Evolutionary conservation across 2,329 filamentous ascomycete genomes (phyloP), one percentile per base, ranked within the genome.

Genomic region (Paradendryphiella salina): DNA sequence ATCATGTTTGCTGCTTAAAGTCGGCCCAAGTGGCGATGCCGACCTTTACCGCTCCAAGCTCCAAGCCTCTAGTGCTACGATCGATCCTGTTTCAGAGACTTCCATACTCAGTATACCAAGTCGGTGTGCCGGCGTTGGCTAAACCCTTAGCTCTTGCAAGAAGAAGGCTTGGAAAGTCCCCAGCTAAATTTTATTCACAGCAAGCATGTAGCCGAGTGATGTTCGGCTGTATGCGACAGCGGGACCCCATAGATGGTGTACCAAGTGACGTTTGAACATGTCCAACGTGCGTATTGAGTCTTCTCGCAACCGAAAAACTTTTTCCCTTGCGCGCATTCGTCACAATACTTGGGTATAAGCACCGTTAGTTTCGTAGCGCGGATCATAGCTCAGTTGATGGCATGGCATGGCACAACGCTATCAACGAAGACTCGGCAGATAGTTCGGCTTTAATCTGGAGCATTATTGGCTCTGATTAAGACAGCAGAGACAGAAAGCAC

Each of bases 1-100:
- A 26, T 26, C 7, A 10, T 8, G 5, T 26, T 26, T 26, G 34
- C 45, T 39, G 32, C 17, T 38, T 29, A 33, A 41, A 36, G 32
- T 59, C 44, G 42, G 52, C 38, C 26, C 38, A 41, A 36, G 34
- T 32, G 23, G 13, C 40, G 28, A 37, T 38, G 59, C 56, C 52
- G 52, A 50, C 35, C 21, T 42, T 55, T 39, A 44, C 58, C 53
- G 54, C 56, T 43, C 63, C 62, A 67, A 66, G 54, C 56, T 43
- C 63, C 62, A 67, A 66, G 62, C 61, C 61, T 55, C 48, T 65
- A 67, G 64, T 59, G 63, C 64, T 50, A 53, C 28, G 32, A 61
- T 66, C 61, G 39, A 67, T 56, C 42, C 34, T 55, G 26, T 20
- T 9, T 13, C 6, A 15, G 20, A 50, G 42, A 33, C 39, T 63